These are phyloP conservation scores for Ehretia macrophylla DNA, from an alignment of 257 asterid genomes.

Conservation along the genomic window DNA sequence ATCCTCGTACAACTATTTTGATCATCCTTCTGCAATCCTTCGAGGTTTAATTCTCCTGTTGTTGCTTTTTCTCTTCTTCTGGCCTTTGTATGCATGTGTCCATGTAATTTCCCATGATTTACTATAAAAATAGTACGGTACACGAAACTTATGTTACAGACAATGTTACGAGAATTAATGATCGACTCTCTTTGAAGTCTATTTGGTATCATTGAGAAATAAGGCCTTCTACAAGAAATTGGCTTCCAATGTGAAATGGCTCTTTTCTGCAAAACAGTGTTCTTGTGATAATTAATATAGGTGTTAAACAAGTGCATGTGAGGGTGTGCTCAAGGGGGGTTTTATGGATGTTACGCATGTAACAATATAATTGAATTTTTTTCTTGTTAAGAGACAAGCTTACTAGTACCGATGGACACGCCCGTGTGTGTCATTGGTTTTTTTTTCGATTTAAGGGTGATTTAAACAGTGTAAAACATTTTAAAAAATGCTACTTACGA, in stretches of 20 bases:
- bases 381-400: too few relatives aligned
- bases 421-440: too few relatives aligned
- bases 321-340: conserved; percentile 3
- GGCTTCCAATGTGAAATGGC: not conserved
- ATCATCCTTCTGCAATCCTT: not conserved
- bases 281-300: conserved; percentile 9
- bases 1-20: conserved; percentile 26
- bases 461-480: too few relatives aligned
- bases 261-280: too few relatives aligned
- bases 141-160: not conserved
- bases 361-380: too few relatives aligned
- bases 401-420: too few relatives aligned
- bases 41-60: not conserved
- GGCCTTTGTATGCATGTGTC: conserved; percentile 28
- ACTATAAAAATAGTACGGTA: too few relatives aligned
- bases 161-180: too few relatives aligned
- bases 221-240: not conserved
- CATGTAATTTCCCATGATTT: conserved; percentile 66
- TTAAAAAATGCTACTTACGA: too few relatives aligned
- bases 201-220: not conserved
- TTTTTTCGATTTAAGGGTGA: too few relatives aligned
- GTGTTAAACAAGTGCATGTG: conserved; percentile 42
- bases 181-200: not conserved
- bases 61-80: conserved; percentile 6
- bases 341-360: not conserved